phyloP scores from a whole-genome alignment of 768 basidiomycete genomes.

The Peribolospora kevripleyi region DNA sequence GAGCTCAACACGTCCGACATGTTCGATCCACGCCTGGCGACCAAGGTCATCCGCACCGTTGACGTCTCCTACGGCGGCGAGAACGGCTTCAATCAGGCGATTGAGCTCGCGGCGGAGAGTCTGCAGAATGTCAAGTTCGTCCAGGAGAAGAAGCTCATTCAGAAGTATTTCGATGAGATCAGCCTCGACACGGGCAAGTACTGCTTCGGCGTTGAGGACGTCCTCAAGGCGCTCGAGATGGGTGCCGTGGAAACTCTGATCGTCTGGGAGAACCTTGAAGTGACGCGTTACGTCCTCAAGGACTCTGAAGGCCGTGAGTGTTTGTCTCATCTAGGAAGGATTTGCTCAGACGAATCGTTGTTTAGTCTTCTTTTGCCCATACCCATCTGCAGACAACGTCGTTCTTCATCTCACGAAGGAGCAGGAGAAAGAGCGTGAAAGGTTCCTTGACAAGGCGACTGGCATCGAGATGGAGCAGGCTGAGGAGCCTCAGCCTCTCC shows the following conservation, averaged over 20 bases:
- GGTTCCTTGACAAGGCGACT: conserved; percentile 86
- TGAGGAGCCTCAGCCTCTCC: conserved; percentile 53
- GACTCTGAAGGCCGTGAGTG: conserved; percentile 66
- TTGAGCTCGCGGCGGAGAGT: conserved; percentile 85
- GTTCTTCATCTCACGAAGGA: neutral
- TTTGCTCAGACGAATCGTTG: neutral
- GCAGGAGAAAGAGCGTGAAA: conserved; percentile 70
- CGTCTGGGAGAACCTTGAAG: conserved; percentile 94
- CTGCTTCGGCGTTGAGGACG: conserved; percentile 94
- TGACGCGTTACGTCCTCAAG: conserved; percentile 60
- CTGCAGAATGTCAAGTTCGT: conserved; percentile 98
- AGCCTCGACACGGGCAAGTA: conserved; percentile 88
- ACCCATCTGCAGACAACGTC: too few species aligned
- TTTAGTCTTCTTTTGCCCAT: too few species aligned
- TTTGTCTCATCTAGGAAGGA: neutral
- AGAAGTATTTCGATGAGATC: conserved; percentile 97
- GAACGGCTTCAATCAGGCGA: conserved; percentile 98
- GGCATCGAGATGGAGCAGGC: conserved; percentile 83
- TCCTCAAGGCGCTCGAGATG: conserved; percentile 81
- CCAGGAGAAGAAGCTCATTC: conserved; percentile 92
- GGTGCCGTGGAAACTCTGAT: conserved; percentile 92
- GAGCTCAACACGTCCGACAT: conserved; percentile 88
- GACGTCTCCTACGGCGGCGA: conserved; percentile 97
- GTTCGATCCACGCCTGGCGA: conserved; percentile 66
- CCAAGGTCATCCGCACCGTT: conserved; percentile 92